A percentile compares a stretch with the other conserved stretches of the same genome.
Conservation (phyloP, 2,329 filamentous ascomycete genomes). For the Alternaria conjuncta region DNA sequence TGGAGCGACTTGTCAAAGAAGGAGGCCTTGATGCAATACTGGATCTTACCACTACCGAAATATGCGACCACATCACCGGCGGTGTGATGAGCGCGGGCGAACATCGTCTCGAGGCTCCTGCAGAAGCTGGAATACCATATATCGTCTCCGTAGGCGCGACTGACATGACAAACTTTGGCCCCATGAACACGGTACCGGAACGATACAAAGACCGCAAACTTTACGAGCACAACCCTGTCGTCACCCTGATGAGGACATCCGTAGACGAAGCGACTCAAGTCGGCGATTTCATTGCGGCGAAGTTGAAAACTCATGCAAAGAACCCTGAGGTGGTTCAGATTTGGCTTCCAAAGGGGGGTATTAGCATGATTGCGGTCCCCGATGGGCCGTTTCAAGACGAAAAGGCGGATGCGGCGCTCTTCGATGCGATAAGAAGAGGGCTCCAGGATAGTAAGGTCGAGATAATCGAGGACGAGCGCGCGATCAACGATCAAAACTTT, state of each 20-base stretch:
- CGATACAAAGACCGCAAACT: slow-evolving; percentile 59
- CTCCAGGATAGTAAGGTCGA: slow-evolving; percentile 58
- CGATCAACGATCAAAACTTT: slow-evolving; percentile 63
- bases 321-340: slow-evolving; percentile 58
- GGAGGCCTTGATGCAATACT: slow-evolving; percentile 68
- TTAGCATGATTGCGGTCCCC: slow-evolving; percentile 66
- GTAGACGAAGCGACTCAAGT: slow-evolving; percentile 63
- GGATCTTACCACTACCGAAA: slow-evolving; percentile 75
- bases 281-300: slow-evolving; percentile 62
- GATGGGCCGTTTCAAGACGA: slow-evolving; percentile 61
- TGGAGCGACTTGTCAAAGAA: slow-evolving; percentile 69
- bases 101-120: slow-evolving; percentile 63
- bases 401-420: slow-evolving; percentile 56
- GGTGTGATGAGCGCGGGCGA: slow-evolving; percentile 68
- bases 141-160: slow-evolving; percentile 59
- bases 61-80: slow-evolving; percentile 66
- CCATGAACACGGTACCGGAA: slow-evolving; percentile 61
- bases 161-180: slow-evolving; percentile 66
- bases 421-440: slow-evolving; percentile 56
- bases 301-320: slow-evolving; percentile 55
- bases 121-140: slow-evolving; percentile 63
- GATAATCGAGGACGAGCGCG: slow-evolving; percentile 57
- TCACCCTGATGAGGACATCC: slow-evolving; percentile 71
- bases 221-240: slow-evolving; percentile 69
- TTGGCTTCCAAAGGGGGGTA: slow-evolving; percentile 65